These are phyloP conservation scores for Aurifilum marmelostoma DNA, from an alignment of 2,329 filamentous ascomycete species.

Conservation along the genomic window DNA sequence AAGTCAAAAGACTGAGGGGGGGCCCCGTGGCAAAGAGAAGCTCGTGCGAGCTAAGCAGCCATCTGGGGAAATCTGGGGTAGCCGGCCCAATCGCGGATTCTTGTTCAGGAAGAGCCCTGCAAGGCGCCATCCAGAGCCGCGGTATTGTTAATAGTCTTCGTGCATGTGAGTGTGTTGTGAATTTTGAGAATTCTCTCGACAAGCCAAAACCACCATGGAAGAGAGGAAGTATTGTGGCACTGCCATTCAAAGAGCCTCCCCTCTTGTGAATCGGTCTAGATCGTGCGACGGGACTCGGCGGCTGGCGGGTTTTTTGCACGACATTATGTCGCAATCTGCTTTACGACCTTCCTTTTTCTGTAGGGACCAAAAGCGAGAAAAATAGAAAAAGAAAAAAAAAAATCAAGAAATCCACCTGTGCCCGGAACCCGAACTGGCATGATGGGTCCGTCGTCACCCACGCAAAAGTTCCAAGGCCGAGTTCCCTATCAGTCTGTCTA, in stretches of 20 bases:
- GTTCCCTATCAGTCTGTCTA: neutral
- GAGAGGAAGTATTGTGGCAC: neutral
- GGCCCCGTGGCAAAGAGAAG: neutral
- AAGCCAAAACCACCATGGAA: neutral
- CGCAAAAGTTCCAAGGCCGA: neutral
- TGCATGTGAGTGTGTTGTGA: constrained; percentile 1
- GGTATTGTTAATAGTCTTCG: neutral
- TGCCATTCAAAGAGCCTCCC: too few relatives aligned
- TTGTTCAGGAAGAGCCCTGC: neutral
- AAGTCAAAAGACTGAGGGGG: neutral
- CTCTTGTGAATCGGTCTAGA: too few relatives aligned
- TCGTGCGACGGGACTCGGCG: neutral
- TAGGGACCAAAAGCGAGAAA: neutral
- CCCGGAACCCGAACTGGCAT: constrained; percentile 11
- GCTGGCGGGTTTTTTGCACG: neutral
- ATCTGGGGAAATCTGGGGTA: neutral
- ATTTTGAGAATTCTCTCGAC: too few relatives aligned
- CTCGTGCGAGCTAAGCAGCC: neutral
- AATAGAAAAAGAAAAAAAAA: neutral
- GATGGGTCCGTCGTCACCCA: constrained; percentile 1
- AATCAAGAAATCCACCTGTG: too few relatives aligned
- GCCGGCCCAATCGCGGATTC: neutral
- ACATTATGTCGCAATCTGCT: neutral
- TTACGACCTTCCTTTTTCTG: constrained; percentile 12
- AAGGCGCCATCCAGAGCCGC: constrained; percentile 3